Evolutionary conservation across 352 stramenopile genomes (phyloP), one percentile per base, ranked within the genome.

Genomic region (Phytopythium delawarense): DNA sequence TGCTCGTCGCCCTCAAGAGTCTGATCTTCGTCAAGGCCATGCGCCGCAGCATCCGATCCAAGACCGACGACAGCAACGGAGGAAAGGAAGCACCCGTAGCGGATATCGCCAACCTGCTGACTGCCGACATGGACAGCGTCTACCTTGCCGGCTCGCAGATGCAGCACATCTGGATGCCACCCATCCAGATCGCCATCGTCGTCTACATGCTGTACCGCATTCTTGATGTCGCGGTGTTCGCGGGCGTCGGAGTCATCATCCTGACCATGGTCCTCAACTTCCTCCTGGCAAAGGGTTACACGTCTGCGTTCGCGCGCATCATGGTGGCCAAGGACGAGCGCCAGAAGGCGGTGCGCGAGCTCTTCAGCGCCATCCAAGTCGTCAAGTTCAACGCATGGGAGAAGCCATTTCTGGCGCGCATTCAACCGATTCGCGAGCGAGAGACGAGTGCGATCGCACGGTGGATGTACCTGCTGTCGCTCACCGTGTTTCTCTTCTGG

Each of bases 301-400:
- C 53, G 5, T 23, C 35, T n/a, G 62, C 23, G 7, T 69, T 64
- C 51, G 60, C n/a, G 1, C n/a, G 40, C 25, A 71, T 77, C 54
- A 71, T 80, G 54, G 58, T 51, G 21, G 50, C 40, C 52, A 84
- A 79, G 40, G 75, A 84, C 44, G 57, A 35, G 4, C 75, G 75
- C 30, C 76, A 81, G 67, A 81, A 77, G 56, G 60, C 64, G 15
- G 52, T 84, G 15, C 79, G 81, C 28, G 72, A 87, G 49, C 51
- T 80, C 1, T 73, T 79, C 50, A 57, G 59, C 16, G 67, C 72
- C 12, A 96, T 97, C 61, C 81, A 90, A 35, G 86, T 97, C 59
- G 85, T 97, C 71, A 98, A 98, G 72, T 92, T 96, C 59, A 95
- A 96, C 68, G 84, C 84, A 13, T 98, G 87, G 87, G 91, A 98